These are phyloP conservation scores for Lachnellula subtilissima DNA, from an alignment of 2,329 filamentous ascomycete species.

Conservation along the genomic window DNA sequence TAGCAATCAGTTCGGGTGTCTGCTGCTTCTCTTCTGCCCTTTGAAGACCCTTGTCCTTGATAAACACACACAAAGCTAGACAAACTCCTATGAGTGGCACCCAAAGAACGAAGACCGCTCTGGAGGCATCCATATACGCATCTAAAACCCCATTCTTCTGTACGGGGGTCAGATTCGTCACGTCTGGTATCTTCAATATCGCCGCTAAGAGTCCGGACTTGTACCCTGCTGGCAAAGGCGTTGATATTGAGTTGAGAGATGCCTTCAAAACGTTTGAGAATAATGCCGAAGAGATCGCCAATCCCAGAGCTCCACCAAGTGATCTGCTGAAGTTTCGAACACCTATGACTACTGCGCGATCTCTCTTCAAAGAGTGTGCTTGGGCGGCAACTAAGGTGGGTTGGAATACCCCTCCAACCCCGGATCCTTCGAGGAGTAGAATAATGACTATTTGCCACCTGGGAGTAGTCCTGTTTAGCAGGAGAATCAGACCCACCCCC, in stretches of 20 bases:
- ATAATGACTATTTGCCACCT: constrained; percentile 45
- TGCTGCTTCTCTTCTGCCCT: constrained; percentile 24
- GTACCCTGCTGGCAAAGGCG: constrained; percentile 15
- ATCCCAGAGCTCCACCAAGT: constrained; percentile 52
- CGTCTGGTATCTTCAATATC: constrained; percentile 26
- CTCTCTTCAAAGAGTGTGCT: constrained; percentile 50
- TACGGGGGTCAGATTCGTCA: constrained; percentile 8
- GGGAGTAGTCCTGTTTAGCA: constrained; percentile 42
- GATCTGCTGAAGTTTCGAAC: constrained; percentile 59
- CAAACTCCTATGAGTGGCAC: constrained; percentile 49
- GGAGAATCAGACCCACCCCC: constrained; percentile 47
- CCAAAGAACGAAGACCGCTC: constrained; percentile 52
- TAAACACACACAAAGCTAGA: constrained; percentile 45
- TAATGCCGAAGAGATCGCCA: constrained; percentile 53
- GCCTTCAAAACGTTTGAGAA: constrained; percentile 34
- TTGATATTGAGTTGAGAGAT: constrained; percentile 9
- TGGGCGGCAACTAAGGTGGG: constrained; percentile 52
- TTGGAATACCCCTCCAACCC: constrained; percentile 47
- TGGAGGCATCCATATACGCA: constrained; percentile 50
- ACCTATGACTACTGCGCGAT: constrained; percentile 58
- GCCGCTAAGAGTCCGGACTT: constrained; percentile 18
- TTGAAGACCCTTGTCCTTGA: constrained; percentile 47
- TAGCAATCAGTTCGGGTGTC: not conserved
- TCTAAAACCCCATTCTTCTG: constrained; percentile 37
- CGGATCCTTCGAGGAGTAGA: constrained; percentile 47